Evolutionary conservation across 768 basidiomycete species (phyloP).

Genomic region (Grammothele lineata): DNA sequence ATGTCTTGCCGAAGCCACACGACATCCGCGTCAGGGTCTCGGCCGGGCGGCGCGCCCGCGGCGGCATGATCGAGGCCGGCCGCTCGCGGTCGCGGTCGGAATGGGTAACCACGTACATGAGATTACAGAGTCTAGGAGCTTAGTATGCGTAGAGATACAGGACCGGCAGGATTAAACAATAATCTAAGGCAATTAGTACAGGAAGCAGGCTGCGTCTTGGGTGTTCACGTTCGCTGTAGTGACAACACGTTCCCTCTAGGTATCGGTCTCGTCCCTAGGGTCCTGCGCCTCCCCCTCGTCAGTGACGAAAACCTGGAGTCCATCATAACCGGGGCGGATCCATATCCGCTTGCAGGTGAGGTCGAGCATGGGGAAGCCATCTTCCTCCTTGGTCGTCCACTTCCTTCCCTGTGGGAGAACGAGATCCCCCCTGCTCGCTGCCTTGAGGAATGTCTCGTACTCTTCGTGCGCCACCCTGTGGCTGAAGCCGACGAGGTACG

Average conservation of each 20-base stretch:
- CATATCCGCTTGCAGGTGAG: slow-evolving; percentile 44
- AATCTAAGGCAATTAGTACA: background rate
- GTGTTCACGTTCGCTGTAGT: no score
- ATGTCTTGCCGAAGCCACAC: no score
- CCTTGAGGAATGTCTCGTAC: slow-evolving; percentile 60
- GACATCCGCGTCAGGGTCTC: no score
- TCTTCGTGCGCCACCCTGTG: slow-evolving; percentile 80
- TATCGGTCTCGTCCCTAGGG: slow-evolving; percentile 40
- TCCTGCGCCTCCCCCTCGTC: slow-evolving; percentile 42
- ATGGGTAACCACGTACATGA: background rate
- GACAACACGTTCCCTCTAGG: no score
- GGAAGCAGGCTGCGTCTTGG: no score
- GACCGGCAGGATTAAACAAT: background rate
- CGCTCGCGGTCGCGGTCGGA: no score
- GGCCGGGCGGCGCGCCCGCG: no score
- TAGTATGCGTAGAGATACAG: background rate
- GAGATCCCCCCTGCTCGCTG: slow-evolving; percentile 33
- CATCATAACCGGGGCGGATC: slow-evolving; percentile 75
- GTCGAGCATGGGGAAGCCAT: slow-evolving; percentile 44
- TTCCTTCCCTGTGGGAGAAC: slow-evolving; percentile 24
- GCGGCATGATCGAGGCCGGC: no score
- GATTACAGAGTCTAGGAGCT: background rate
- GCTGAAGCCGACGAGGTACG: slow-evolving; percentile 71
- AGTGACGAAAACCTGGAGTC: slow-evolving; percentile 52
- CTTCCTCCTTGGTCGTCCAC: slow-evolving; percentile 32